phyloP scores from a whole-genome alignment of 1,284 basidiomycete species.

The Fomitopsis pinicola region DNA sequence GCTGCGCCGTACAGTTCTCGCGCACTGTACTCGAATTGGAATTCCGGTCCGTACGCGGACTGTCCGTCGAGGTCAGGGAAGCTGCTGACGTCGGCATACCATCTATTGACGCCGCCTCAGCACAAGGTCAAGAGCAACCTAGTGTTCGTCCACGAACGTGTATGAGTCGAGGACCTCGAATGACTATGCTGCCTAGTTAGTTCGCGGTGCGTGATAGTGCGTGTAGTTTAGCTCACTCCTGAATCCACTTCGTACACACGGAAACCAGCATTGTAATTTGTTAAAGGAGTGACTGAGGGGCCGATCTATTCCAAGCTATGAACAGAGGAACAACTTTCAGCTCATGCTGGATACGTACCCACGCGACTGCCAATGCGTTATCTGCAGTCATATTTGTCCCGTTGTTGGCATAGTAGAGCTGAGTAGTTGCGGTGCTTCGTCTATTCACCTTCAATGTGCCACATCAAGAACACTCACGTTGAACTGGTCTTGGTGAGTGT shows the following conservation, averaged over 20 bases:
- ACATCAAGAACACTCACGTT: slow-evolving; percentile 37
- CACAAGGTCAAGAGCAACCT: slow-evolving; percentile 21
- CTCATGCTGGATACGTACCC: slow-evolving; percentile 32
- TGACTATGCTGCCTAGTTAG: slow-evolving; percentile 37
- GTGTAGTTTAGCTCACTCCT: slow-evolving; percentile 36
- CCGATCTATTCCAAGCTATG: slow-evolving; percentile 38
- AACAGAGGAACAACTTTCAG: background rate
- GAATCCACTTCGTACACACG: slow-evolving; percentile 79
- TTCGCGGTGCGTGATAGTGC: background rate
- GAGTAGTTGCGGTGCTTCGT: background rate
- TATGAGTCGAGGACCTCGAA: slow-evolving; percentile 72
- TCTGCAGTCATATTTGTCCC: slow-evolving; percentile 54
- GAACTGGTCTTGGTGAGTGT: slow-evolving; percentile 79
- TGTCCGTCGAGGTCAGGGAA: slow-evolving; percentile 57
- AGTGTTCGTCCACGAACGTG: slow-evolving; percentile 42
- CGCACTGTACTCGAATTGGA: slow-evolving; percentile 67
- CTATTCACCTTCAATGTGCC: no score
- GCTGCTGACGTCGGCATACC: slow-evolving; percentile 55
- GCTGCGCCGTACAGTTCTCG: slow-evolving; percentile 61
- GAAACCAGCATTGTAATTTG: slow-evolving; percentile 75
- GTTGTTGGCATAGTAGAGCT: slow-evolving; percentile 77
- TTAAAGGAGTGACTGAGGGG: slow-evolving; percentile 70
- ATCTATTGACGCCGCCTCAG: slow-evolving; percentile 34
- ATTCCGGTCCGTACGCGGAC: slow-evolving; percentile 56
- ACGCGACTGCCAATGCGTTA: slow-evolving; percentile 54